Evolutionary conservation across 805 yeast genomes (phyloP).

Genomic region (Candida palmyrensis): DNA sequence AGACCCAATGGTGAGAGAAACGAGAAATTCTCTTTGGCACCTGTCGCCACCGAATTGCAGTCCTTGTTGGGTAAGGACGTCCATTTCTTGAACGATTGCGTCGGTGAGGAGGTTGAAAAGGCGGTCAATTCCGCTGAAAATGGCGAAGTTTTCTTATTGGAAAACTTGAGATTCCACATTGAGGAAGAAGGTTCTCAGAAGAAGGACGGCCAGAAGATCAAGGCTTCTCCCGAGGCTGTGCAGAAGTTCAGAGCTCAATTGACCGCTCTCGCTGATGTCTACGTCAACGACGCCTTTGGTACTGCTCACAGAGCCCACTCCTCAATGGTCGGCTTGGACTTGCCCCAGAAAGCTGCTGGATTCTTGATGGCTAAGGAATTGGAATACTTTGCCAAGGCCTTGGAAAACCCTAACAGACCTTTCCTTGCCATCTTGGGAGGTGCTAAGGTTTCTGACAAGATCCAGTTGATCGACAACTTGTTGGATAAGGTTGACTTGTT

Average conservation of each 20-base stretch:
- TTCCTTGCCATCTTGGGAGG: conserved; percentile 99
- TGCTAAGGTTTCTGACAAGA: conserved; percentile 98
- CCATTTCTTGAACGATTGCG: conserved; percentile 83
- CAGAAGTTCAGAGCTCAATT: conserved; percentile 83
- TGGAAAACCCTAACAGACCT: conserved; percentile 97
- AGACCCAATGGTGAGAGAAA: conserved; percentile 95
- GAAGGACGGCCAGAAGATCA: conserved; percentile 81
- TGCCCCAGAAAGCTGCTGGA: conserved; percentile 97
- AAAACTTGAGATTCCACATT: conserved; percentile 97
- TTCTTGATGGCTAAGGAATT: conserved; percentile 98
- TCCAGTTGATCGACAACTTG: conserved; percentile 94
- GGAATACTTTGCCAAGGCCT: conserved; percentile 95
- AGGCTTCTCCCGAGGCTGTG: conserved; percentile 85
- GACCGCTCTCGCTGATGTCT: conserved; percentile 92
- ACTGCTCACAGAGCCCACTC: conserved; percentile 99
- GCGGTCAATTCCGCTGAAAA: conserved; percentile 67
- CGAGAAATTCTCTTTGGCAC: conserved; percentile 86
- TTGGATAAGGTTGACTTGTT: conserved; percentile 92
- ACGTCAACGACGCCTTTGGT: conserved; percentile 97
- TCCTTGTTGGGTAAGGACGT: conserved; percentile 68
- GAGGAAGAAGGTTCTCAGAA: conserved; percentile 96
- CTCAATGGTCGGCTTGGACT: conserved; percentile 96
- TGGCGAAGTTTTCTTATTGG: conserved; percentile 86
- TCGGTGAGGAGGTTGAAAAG: conserved; percentile 83
- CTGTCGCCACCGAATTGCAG: conserved; percentile 87